Evolutionary conservation across 768 basidiomycete genomes (phyloP), one percentile per base, ranked within the genome.

Genomic region (Rubroboletus satanas): DNA sequence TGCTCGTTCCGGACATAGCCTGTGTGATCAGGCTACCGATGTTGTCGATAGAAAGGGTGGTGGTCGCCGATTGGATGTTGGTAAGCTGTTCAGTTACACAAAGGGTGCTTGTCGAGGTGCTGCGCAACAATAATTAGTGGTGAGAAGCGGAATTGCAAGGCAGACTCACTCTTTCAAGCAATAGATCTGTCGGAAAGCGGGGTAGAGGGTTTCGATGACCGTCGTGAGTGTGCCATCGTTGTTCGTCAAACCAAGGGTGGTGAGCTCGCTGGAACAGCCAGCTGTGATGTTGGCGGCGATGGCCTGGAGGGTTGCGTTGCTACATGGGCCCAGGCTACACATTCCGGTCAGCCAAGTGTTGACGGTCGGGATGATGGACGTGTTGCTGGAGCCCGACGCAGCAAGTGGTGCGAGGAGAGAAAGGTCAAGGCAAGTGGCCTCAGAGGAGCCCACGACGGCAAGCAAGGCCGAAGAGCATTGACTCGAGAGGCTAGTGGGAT

Each of bases 81-180:
- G 72, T 79, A 11, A 90, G 75, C 8, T 75, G 71, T 60, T 90
- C 76, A 0, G 83, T 82, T 26, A 79, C 60, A 64, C 89, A 91
- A 55, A 84, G 72, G 35, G 78, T 66, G 64, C 70, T 73, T 49
- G 64, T 56, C 17, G 65, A 65, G 37, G 75, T 71, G 57, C 73
- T 73, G 58, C 46, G 55, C 39, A 52, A 46, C 28, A 31, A 54
- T 44, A n/a, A 54, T 36, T 47, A 42, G 39, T 1, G 6, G 35
- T 11, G 7, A 26, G n/a, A 32, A 14, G 18, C 14, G 12, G 0
- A 2, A 17, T 5, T 15, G 18, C 43, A 47, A 44, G 5, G 23
- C 23, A 26, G n/a, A 21, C 84, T 57, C 64, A 90, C 88, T 88
- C 79, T 54, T 83, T 77, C 62, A 90, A 70, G 66, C 89, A 92